These are phyloP conservation scores for Eucalyptus tenuipes DNA, from an alignment of 345 rosid species.

Conservation along the genomic window DNA sequence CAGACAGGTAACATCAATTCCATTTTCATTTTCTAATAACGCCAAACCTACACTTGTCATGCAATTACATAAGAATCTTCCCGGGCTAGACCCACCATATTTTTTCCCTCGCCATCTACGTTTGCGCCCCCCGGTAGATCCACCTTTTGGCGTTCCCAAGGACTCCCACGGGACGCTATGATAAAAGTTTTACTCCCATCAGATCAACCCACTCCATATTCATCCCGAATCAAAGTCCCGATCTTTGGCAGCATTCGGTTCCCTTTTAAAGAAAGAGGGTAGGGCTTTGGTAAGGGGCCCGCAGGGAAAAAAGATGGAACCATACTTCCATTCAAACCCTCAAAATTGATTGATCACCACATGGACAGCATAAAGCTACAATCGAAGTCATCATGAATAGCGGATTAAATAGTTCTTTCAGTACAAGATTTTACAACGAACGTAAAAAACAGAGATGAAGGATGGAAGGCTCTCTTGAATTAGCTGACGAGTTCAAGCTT, in stretches of 20 bases:
- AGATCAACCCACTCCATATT: background rate
- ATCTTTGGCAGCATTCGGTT: background rate
- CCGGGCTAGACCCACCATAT: background rate
- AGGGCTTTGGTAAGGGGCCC: background rate
- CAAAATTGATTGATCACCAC: background rate
- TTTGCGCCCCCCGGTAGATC: too few relatives aligned
- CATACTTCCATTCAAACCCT: background rate
- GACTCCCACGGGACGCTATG: background rate
- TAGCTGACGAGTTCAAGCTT: background rate
- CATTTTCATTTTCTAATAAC: background rate
- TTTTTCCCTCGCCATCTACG: background rate
- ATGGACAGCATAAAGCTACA: background rate
- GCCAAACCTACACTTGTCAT: background rate
- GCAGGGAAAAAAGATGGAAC: background rate
- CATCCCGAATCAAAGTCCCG: background rate
- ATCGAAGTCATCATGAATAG: background rate
- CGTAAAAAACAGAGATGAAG: background rate
- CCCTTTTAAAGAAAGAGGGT: background rate
- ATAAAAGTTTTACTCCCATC: background rate
- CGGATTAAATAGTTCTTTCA: background rate
- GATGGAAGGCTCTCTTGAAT: background rate
- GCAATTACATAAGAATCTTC: background rate
- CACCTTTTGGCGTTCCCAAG: background rate
- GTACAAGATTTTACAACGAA: background rate
- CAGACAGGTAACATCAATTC: slow-evolving; percentile 44